Conservation (phyloP, 2,329 filamentous ascomycete genomes). For the Talaromyces sp. region DNA sequence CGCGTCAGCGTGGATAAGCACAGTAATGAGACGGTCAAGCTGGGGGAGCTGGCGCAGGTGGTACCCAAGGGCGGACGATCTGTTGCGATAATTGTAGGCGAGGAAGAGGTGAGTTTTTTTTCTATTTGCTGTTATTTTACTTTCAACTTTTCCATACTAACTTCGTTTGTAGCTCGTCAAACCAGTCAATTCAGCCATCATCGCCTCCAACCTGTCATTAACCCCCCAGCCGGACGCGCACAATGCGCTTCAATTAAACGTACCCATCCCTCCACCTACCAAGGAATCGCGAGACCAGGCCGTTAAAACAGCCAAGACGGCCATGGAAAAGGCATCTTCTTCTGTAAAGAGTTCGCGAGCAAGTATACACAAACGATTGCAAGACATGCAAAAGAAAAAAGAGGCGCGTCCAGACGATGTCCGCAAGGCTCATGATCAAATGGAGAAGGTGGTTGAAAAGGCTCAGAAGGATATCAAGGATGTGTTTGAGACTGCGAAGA, state of each 20-base stretch:
- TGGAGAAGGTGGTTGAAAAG: constrained; percentile 43
- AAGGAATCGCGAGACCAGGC: constrained; percentile 41
- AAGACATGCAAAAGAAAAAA: constrained; percentile 40
- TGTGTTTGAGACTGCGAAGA: constrained; percentile 37
- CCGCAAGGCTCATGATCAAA: constrained; percentile 40
- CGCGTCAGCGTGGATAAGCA: constrained; percentile 54
- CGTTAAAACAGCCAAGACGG: constrained; percentile 33
- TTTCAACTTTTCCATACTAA: neutral
- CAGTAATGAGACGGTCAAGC: constrained; percentile 44
- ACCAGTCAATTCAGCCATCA: constrained; percentile 37
- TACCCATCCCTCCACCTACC: constrained; percentile 42
- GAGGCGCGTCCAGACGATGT: constrained; percentile 40
- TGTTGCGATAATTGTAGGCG: constrained; percentile 57
- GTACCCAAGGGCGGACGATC: constrained; percentile 57
- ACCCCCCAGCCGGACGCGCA: constrained; percentile 38
- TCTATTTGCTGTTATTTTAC: neutral
- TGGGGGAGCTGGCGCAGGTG: constrained; percentile 62
- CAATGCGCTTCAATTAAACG: constrained; percentile 39
- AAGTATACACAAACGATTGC: constrained; percentile 39
- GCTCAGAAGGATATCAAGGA: constrained; percentile 43
- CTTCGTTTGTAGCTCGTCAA: constrained; percentile 35
- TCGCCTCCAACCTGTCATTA: constrained; percentile 36
- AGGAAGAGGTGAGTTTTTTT: constrained; percentile 51
- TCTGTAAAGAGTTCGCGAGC: constrained; percentile 38
- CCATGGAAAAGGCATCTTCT: constrained; percentile 37